Conservation (phyloP, 2,329 filamentous ascomycete species). For the Apiospora marii region DNA sequence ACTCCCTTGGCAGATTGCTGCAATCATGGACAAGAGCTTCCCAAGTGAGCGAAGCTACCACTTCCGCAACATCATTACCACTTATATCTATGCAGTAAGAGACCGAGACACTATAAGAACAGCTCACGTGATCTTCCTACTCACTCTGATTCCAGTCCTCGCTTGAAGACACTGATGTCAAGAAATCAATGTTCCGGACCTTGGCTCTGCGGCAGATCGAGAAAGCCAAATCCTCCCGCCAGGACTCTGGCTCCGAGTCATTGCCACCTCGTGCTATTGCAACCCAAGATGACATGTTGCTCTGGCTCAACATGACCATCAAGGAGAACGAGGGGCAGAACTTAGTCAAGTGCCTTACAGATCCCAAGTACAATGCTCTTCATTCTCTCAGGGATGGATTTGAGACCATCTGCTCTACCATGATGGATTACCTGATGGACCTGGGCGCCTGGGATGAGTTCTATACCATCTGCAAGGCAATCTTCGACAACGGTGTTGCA, state of each 20-base stretch:
- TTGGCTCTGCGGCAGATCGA: conserved; percentile 23
- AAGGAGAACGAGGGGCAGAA: neutral
- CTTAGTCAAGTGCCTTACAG: conserved; percentile 28
- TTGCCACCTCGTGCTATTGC: conserved; percentile 23
- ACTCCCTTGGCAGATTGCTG: conserved; percentile 55
- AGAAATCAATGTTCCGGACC: conserved; percentile 24
- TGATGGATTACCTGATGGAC: conserved; percentile 31
- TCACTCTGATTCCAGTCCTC: neutral
- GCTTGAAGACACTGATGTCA: neutral
- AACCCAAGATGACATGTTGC: conserved; percentile 33
- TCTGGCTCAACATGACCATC: conserved; percentile 34
- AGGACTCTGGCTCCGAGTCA: neutral
- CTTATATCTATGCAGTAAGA: conserved; percentile 60
- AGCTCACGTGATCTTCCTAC: neutral
- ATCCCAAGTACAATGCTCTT: conserved; percentile 32
- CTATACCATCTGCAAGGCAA: conserved; percentile 28
- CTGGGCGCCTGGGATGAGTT: conserved; percentile 34
- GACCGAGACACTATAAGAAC: too few relatives aligned
- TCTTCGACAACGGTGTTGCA: conserved; percentile 35
- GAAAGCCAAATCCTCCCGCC: conserved; percentile 25
- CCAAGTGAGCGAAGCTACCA: conserved; percentile 56
- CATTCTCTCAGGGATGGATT: conserved; percentile 35
- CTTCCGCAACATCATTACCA: conserved; percentile 64
- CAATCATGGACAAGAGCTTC: conserved; percentile 60
- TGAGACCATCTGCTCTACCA: conserved; percentile 30